Percentiles rank a stretch among this genome's conserved stretches.
These are phyloP conservation scores for Petasospora fabianii DNA, from an alignment of 1,139 yeast genomes.

Conservation along the genomic window DNA sequence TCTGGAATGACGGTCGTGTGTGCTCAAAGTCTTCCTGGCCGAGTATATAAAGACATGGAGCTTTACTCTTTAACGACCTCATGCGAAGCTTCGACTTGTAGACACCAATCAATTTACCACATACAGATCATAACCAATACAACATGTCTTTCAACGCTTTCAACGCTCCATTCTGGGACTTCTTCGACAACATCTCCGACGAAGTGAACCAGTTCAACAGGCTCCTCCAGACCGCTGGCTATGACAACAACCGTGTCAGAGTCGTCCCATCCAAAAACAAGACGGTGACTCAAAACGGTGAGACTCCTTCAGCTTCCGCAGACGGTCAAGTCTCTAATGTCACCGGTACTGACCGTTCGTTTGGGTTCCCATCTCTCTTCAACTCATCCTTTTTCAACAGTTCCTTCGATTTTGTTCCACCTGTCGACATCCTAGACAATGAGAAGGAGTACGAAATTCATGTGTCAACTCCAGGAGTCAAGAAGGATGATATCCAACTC, in stretches of 20 bases:
- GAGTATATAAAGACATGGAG: neutral
- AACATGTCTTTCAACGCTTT: constrained; percentile 29
- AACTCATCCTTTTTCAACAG: constrained; percentile 15
- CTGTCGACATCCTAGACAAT: constrained; percentile 40
- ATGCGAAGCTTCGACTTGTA: no score
- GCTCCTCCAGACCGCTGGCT: constrained; percentile 27
- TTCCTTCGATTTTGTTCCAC: constrained; percentile 31
- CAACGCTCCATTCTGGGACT: constrained; percentile 39
- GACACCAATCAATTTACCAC: no score
- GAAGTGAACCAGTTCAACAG: constrained; percentile 37
- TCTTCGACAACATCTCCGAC: constrained; percentile 38
- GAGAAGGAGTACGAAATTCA: constrained; percentile 36
- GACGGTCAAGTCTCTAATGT: constrained; percentile 13
- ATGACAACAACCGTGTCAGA: constrained; percentile 19
- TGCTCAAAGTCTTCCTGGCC: neutral
- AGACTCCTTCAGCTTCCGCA: constrained; percentile 1
- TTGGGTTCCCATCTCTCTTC: constrained; percentile 27
- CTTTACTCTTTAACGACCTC: no score
- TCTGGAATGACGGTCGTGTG: neutral
- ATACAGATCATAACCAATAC: no score
- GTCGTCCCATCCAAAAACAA: constrained; percentile 18
- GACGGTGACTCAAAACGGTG: constrained; percentile 6
- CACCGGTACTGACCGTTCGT: constrained; percentile 7
- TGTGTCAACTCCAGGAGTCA: constrained; percentile 40
- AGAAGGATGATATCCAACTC: constrained; percentile 35